These are phyloP conservation scores for Calonectria henricotiae DNA, from an alignment of 2,329 filamentous ascomycete genomes.

Conservation along the genomic window DNA sequence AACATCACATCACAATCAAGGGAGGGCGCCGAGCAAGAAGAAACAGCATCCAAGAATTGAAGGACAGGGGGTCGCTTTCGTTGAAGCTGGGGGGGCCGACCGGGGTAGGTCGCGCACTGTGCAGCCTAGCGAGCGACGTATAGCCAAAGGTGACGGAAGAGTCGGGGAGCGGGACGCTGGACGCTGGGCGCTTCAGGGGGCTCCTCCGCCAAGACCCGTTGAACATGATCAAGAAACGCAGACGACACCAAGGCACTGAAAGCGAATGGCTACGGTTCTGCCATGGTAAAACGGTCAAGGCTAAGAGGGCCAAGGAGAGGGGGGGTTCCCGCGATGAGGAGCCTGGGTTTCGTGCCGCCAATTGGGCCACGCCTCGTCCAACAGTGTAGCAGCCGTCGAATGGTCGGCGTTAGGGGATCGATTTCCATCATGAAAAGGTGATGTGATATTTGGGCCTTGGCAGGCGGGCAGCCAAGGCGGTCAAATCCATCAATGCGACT, in stretches of 20 bases:
- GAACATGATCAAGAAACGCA: neutral
- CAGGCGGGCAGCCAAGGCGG: constrained; percentile 8
- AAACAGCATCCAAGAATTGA: neutral
- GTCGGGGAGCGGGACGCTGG: constrained; percentile 4
- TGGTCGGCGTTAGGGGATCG: neutral
- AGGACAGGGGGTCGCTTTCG: constrained; percentile 1
- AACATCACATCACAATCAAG: neutral
- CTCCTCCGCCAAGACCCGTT: constrained; percentile 15
- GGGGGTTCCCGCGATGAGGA: neutral
- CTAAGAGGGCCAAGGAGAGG: neutral
- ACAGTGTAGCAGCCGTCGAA: no score
- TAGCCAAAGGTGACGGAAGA: constrained; percentile 4
- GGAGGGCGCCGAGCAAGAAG: neutral
- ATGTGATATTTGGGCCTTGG: constrained; percentile 7
- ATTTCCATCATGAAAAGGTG: neutral
- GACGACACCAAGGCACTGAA: neutral
- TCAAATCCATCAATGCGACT: constrained; percentile 18
- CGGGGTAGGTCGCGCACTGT: constrained; percentile 9
- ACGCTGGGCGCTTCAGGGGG: constrained; percentile 15
- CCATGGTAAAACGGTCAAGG: neutral
- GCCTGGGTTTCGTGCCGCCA: neutral
- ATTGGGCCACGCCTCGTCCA: neutral
- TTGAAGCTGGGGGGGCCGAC: constrained; percentile 1
- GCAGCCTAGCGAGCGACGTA: neutral
- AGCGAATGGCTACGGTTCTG: neutral